Base-by-base conservation (phyloP, 495 filamentous ascomycete species). In the Trichocladium uniseriatum region DNA sequence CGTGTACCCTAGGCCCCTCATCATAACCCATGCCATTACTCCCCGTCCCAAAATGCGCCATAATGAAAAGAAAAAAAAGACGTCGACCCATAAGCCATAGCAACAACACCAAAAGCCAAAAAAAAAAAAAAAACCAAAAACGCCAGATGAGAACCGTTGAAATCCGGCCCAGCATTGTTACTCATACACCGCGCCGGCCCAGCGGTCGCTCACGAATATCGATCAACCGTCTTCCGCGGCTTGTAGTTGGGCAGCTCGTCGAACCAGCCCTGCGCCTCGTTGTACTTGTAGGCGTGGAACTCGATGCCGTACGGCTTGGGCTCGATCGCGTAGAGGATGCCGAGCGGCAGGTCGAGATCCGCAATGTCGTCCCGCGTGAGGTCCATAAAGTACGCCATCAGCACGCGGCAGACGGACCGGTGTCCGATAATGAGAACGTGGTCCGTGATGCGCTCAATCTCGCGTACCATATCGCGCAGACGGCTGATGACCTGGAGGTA, bases 221-320 rank as follows among this genome's bases (percentile, higher is more conserved):
- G 61, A 41, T 73, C 70, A 14, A 69, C 63, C 27, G 82, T 77
- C 59, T 73, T 76, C 50, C 73, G 70, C 34, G 89, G 72, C 66
- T 84, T 76, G 63, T 87, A 95, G 47, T 87, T 71, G 5, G 83
- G 86, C 29, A 87, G 67, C 55, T 87, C 77, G 50, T 94, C 81
- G 56, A 98, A 98, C 80, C 81, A 87, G 43, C 83, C 81, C 18
- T 58, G 77, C 18, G 72, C 69, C 31, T 82, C 71, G 59, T 96
- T 87, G 69, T 95, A 96, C 41, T 78, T 76, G 69, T 94, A 97
- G 0, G 89, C 91, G 62, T 88, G 88, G 66, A 96, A 96, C 40
- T 94, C 92, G 48, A 95, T 90, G 0, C 92, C 92, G 57, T 98
- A 98, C 3, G 92, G 92, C 73, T 95, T 97, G 51, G 92, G 92